Evolutionary conservation across 2,329 filamentous ascomycete species (phyloP), one percentile per base, ranked within the genome.

Genomic region (Neopestalotiopsis sp.): DNA sequence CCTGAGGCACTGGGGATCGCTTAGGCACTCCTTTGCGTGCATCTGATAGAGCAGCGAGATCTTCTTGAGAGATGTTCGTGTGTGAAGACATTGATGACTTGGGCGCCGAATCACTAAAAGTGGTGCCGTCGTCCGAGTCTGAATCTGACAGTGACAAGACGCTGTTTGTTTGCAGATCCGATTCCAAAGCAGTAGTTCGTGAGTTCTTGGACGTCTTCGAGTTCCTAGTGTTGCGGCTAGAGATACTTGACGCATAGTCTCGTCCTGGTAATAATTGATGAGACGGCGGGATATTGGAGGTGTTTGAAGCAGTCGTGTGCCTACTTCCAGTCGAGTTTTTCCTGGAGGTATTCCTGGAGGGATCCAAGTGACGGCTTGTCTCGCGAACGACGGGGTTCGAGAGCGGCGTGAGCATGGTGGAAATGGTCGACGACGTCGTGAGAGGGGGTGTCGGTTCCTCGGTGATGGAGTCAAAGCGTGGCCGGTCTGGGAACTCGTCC

Each of bases 161-260:
- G 70, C 88, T 89, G 69, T 82, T 87, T 65, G 87, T 82, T 57
- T 87, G 81, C 5, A 89, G 79, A 70, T 90, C 87, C 1, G 85
- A 81, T 45, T 85, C 84, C 24, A 28, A 6, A 83, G 76, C 24
- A 28, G 24, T 28, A 17, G 88, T 77, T 72, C 86, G 82, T 0
- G 87, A 88, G 0, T 84, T 84, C 72, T 85, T 87, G 1, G 87
- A 89, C 0, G 85, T 87, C 57, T 85, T 87, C 1, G 87, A 89
- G 0, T 85, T 87, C 58, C 85, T 82, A 1, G 86, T 89, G 67
- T 88, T 84, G 49, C 85, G 82, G 68, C 87, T 89, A 3, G 87
- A 88, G 67, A 88, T 78, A 73, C 87, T 89, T 2, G 82, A 82
- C 9, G 83, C 82, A 70, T 82, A 86, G 66, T 85, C 83, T 12